A percentile compares a stretch with the other conserved stretches of the same genome.
These are phyloP conservation scores for Heliamphora pulchella DNA, from an alignment of 179 eudicot genomes.

Conservation along the genomic window DNA sequence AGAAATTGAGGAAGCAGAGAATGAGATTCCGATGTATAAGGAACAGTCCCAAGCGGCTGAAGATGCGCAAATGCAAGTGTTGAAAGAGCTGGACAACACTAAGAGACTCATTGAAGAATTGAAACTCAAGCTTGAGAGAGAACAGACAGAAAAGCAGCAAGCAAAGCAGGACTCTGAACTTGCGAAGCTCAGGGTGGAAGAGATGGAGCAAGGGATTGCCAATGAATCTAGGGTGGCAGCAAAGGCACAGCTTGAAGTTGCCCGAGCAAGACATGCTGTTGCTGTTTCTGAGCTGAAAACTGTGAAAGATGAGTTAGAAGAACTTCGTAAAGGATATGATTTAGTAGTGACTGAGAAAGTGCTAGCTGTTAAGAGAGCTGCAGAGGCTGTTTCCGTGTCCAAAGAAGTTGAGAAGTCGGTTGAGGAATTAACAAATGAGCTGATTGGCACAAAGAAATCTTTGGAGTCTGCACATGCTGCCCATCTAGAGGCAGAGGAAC, in stretches of 20 bases:
- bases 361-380: constrained; percentile 57
- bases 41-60: constrained; percentile 70
- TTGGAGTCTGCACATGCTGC: constrained; percentile 69
- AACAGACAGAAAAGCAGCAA: constrained; percentile 77
- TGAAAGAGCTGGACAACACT: constrained; percentile 76
- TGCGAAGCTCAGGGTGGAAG: constrained; percentile 69
- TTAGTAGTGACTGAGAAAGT: constrained; percentile 52
- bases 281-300: constrained; percentile 61
- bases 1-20: constrained; percentile 64
- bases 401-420: constrained; percentile 72
- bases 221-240: constrained; percentile 82
- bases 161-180: constrained; percentile 88
- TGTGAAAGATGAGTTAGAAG: constrained; percentile 55
- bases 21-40: constrained; percentile 70
- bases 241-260: constrained; percentile 85
- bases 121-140: constrained; percentile 77
- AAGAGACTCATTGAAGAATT: constrained; percentile 78
- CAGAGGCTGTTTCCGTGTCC: constrained; percentile 53
- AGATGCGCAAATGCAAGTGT: constrained; percentile 46
- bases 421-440: constrained; percentile 72
- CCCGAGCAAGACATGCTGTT: constrained; percentile 58
- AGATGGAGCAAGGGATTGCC: constrained; percentile 80
- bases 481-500: constrained; percentile 80
- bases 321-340: constrained; percentile 47
- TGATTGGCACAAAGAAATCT: constrained; percentile 66